These are phyloP conservation scores for Cantharellus cinnabarinus DNA, from an alignment of 768 basidiomycete genomes.

Conservation along the genomic window DNA sequence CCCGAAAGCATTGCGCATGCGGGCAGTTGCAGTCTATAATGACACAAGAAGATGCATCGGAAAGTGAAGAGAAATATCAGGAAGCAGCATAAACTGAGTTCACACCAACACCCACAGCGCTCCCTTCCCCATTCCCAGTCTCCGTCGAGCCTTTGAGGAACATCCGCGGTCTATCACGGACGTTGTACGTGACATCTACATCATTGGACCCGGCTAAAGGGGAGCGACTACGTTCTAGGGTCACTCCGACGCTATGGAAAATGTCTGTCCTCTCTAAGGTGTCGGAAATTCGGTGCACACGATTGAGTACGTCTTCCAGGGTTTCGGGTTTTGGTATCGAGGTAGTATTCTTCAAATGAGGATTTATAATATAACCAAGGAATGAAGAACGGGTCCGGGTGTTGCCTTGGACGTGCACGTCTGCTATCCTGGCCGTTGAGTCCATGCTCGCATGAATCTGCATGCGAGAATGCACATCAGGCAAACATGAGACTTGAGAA, in stretches of 20 bases:
- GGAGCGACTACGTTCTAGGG: slow-evolving; percentile 36
- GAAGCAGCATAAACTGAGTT: neutral
- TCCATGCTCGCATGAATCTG: slow-evolving; percentile 52
- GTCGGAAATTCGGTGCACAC: slow-evolving; percentile 44
- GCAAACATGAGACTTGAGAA: slow-evolving; percentile 16
- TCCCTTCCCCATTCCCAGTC: slow-evolving; percentile 83
- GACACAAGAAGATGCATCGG: neutral
- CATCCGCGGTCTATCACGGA: slow-evolving; percentile 49
- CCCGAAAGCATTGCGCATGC: slow-evolving; percentile 75
- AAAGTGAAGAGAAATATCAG: neutral
- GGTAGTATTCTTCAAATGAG: slow-evolving; percentile 24
- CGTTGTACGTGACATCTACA: slow-evolving; percentile 59
- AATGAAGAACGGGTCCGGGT: slow-evolving; percentile 55
- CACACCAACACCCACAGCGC: slow-evolving; percentile 39
- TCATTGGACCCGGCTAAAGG: slow-evolving; percentile 35
- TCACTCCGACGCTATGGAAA: slow-evolving; percentile 45
- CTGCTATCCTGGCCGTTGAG: slow-evolving; percentile 43
- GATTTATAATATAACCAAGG: slow-evolving; percentile 56
- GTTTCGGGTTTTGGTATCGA: slow-evolving; percentile 10
- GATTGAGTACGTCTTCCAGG: slow-evolving; percentile 48
- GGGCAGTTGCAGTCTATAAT: slow-evolving; percentile 53
- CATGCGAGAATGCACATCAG: no score
- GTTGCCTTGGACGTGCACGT: slow-evolving; percentile 69
- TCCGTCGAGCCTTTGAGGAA: slow-evolving; percentile 74
- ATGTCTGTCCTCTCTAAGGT: slow-evolving; percentile 55